Conservation (phyloP, 2,329 filamentous ascomycete species). For the Aureobasidium sp. region DNA sequence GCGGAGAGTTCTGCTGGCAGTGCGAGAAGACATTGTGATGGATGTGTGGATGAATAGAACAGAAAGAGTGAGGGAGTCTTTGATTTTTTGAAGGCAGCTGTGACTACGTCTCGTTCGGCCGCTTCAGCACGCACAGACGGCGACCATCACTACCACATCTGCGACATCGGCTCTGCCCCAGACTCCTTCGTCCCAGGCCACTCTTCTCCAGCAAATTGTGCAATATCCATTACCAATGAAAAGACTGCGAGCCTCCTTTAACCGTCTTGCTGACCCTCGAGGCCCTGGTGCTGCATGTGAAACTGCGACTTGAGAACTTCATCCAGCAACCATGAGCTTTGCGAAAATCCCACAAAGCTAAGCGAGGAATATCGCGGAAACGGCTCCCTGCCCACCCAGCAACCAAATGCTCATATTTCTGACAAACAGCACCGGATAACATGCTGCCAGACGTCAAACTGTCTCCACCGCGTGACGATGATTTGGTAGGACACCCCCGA, state of each 20-base stretch:
- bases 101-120: slow-evolving; percentile 1
- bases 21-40: slow-evolving; percentile 64
- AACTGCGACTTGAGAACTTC: background rate
- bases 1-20: slow-evolving; percentile 56
- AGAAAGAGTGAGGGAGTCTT: background rate
- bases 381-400: background rate
- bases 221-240: slow-evolving; percentile 7
- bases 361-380: slow-evolving; percentile 5
- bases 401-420: background rate
- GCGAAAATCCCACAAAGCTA: slow-evolving; percentile 8
- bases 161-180: slow-evolving; percentile 7
- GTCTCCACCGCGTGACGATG: background rate
- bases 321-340: background rate
- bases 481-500: background rate
- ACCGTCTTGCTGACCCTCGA: background rate
- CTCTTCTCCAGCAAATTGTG: slow-evolving; percentile 10
- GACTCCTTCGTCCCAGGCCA: background rate
- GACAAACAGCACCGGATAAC: slow-evolving; percentile 1
- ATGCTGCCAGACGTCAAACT: background rate
- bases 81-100: slow-evolving; percentile 8
- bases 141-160: background rate
- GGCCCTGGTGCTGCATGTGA: background rate
- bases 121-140: slow-evolving; percentile 1
- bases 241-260: background rate
- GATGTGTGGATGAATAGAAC: slow-evolving; percentile 8